Evolutionary conservation across 2,329 filamentous ascomycete genomes (phyloP), one percentile per base, ranked within the genome.

Genomic region (Trichoderma harzianum): DNA sequence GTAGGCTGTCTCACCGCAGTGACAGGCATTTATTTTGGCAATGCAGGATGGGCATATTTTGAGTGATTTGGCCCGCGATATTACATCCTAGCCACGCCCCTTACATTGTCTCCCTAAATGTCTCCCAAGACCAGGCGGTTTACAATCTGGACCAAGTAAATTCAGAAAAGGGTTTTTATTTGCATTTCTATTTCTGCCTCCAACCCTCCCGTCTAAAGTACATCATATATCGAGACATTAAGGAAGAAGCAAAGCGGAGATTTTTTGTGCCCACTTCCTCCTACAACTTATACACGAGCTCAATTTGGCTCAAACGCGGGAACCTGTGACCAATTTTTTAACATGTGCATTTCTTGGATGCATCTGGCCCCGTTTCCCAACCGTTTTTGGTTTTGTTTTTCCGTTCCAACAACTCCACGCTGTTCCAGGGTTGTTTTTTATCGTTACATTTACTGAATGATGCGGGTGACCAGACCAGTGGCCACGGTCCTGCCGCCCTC

Each of bases 401-500:
- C 57, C 51, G 36, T 69, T 55, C 68, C 61, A 67, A 60, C 63
- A 61, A 34, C 34, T 68, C 58, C 57, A 58, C 60, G 61, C 68
- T 67, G 55, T 61, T 62, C 36, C 76, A 72, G 36, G 21, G 53
- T 60, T 73, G 63, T 68, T 63, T 43, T 32, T 36, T 11, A 21
- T 68, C 57, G 34, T 72, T 47, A 26, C 34, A 36, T 76, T 85
- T 88, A 89, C 79, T 88, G 83, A 69, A 90, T 74, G 79, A 96
- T 91, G 78, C 91, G 90, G 76, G 93, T 96, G 78, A 94, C 87
- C 77, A 96, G 86, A 83, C 93, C 93, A 78, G 93, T 96, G 77
- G 93, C 93, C 72, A 96, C 92, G 73, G 93, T 96, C 78, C 93
- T 90, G 78, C 95, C 95, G 86, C 96, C 96, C 87, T 99, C 96